Evolutionary conservation across 148 eudicot species (phyloP), one percentile per base, ranked within the genome.

Genomic region (Rhododendron vialii): DNA sequence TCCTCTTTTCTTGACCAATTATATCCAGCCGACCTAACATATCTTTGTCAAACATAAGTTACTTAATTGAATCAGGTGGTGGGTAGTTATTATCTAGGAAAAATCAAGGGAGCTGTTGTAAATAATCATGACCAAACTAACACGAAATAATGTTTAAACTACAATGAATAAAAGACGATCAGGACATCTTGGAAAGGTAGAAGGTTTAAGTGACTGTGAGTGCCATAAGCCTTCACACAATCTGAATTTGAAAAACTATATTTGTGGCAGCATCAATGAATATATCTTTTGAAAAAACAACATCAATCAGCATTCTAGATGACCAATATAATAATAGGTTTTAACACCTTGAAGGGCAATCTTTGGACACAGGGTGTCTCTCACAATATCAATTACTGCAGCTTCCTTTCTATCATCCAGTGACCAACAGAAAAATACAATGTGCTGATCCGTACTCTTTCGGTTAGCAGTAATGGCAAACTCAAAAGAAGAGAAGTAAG

Each of bases 291-390:
- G 78, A 36, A 30, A 35, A 75, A 59, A 9, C 7, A 69, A 18
- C 35, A 69, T 69, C 30, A 87, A 28, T 51, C 28, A 45, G 33
- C 20, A 69, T 12, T 73, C 7, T 15, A 83, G 33, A 55, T 84
- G 61, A 55, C 0, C 47, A 77, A 78, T 71, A 83, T 28, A 38
- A 20, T 41, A 85, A 36, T 43, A 82, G 76, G 76, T 43, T 69
- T 76, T 5, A 55, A 82, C 88, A 95, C 98, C 98, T 94, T 93
- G 96, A 87, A 88, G 91, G 80, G 88, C 91, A 84, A 95, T 94
- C 78, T 90, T 86, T 30, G 98, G 96, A 57, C 84, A 83, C 89
- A 92, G 91, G 59, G 73, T 78, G 50, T 95, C 95, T 86, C 91
- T 85, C 69, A 55, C 81, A 85, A 90, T 90, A 73, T 94, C 93